A percentile compares a stretch with the other conserved stretches of the same genome.
Conservation (phyloP, 345 rosid genomes). For the Anacardium occidentale region DNA sequence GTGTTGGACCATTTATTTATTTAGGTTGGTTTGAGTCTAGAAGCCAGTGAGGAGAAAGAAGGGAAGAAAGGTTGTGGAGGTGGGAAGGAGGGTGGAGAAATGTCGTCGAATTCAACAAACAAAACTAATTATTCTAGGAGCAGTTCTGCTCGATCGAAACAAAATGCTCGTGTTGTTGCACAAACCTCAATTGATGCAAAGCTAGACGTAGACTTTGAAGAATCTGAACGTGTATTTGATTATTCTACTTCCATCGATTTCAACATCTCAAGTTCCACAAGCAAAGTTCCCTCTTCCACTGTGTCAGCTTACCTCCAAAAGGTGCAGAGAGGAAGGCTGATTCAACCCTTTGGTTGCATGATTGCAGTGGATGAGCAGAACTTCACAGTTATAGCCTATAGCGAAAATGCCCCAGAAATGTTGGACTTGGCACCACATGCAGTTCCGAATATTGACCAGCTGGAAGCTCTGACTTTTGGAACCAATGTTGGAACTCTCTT, state of each 20-base stretch:
- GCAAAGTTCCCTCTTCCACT: conserved; percentile 56
- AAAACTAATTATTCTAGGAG: conserved; percentile 45
- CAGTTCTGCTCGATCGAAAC: conserved; percentile 53
- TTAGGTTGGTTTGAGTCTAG: conserved; percentile 19
- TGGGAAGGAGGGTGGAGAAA: conserved; percentile 26
- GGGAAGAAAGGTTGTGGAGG: conserved; percentile 17
- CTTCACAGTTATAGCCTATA: conserved; percentile 58
- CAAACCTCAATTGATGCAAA: conserved; percentile 80
- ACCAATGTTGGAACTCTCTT: conserved; percentile 62
- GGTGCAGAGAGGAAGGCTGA: conserved; percentile 71
- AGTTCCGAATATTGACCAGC: conserved; percentile 71
- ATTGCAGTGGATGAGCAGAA: conserved; percentile 66
- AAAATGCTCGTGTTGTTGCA: conserved; percentile 44
- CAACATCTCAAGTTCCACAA: conserved; percentile 52
- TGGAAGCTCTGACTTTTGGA: conserved; percentile 62
- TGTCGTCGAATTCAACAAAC: conserved; percentile 56
- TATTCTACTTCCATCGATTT: conserved; percentile 62
- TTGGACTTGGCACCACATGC: conserved; percentile 68
- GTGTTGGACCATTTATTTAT: conserved; percentile 14
- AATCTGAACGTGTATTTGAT: conserved; percentile 57
- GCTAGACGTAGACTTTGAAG: conserved; percentile 62
- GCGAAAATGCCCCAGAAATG: conserved; percentile 79
- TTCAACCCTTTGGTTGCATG: conserved; percentile 82
- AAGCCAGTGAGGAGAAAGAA: conserved; percentile 12
- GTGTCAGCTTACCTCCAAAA: conserved; percentile 71